Conservation (phyloP, 1,139 yeast genomes). For the Pichia sp. region DNA sequence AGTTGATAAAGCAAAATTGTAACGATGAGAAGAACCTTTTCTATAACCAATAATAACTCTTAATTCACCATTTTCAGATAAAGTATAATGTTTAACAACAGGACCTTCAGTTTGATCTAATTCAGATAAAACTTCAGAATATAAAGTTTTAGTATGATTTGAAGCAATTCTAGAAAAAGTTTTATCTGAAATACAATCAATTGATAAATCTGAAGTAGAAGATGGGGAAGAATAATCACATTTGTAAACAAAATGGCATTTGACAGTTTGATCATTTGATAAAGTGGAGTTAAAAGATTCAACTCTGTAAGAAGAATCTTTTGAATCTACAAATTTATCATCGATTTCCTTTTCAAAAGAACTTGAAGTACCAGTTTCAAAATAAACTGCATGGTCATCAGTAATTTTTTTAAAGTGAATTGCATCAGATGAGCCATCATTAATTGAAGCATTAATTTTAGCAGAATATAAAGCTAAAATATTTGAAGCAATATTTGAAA, state of each 20-base stretch:
- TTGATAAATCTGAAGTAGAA: constrained; percentile 35
- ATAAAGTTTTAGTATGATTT: constrained; percentile 68
- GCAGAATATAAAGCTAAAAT: constrained; percentile 87
- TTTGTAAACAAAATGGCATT: constrained; percentile 81
- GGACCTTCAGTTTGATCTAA: constrained; percentile 84
- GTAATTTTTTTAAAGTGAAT: constrained; percentile 72
- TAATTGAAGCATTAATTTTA: constrained; percentile 79
- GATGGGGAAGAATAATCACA: constrained; percentile 42
- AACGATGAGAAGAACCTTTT: constrained; percentile 79
- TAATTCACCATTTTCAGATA: constrained; percentile 72
- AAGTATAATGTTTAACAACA: constrained; percentile 79
- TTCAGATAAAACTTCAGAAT: constrained; percentile 64
- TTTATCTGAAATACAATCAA: constrained; percentile 67
- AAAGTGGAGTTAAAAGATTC: constrained; percentile 78
- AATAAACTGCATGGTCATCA: constrained; percentile 86
- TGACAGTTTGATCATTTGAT: constrained; percentile 30
- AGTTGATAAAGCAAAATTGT: constrained; percentile 82
- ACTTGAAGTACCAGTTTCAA: constrained; percentile 46
- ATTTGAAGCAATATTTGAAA: constrained; percentile 75
- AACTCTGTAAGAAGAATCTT: constrained; percentile 55
- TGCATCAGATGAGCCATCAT: constrained; percentile 40
- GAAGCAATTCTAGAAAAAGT: constrained; percentile 79
- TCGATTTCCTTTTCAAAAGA: constrained; percentile 65
- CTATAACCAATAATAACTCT: constrained; percentile 86
- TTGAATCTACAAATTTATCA: constrained; percentile 63